phyloP scores from a whole-genome alignment of 129 eudicot species.

The Ambrosia trifida region DNA sequence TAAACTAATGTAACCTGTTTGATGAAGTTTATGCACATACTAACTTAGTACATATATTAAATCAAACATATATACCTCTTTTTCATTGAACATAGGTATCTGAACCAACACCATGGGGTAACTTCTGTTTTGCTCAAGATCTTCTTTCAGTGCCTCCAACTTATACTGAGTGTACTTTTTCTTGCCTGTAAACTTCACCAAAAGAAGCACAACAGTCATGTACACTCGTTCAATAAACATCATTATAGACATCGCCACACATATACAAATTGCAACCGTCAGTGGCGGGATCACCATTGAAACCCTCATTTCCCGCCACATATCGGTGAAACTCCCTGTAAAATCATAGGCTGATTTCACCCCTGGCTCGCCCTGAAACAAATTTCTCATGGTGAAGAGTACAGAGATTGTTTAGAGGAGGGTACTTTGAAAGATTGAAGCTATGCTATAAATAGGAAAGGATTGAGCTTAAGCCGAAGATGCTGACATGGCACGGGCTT shows the following conservation, averaged over 20 bases:
- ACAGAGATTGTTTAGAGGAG: conserved; percentile 7
- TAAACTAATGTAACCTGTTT: conserved; percentile 6
- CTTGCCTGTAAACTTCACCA: conserved; percentile 55
- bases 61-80: conserved; percentile 57
- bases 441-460: conserved; percentile 46
- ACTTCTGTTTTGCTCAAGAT: conserved; percentile 58
- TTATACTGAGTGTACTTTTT: conserved; percentile 72
- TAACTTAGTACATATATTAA: conserved; percentile 2
- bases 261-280: conserved; percentile 51
- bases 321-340: conserved; percentile 36
- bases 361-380: conserved; percentile 38
- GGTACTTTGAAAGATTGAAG: conserved; percentile 23
- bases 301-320: conserved; percentile 54
- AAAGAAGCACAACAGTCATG: conserved; percentile 65
- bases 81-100: conserved; percentile 86
- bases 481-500: conserved; percentile 37
- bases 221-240: conserved; percentile 69
- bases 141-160: conserved; percentile 58
- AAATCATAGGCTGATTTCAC: conserved; percentile 36
- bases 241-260: conserved; percentile 72
- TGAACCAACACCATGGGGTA: conserved; percentile 77
- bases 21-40: conserved; percentile 23
- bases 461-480: conserved; percentile 26
- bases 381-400: conserved; percentile 52
- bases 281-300: conserved; percentile 57